These are phyloP conservation scores for Stygiomarasmius scandens DNA, from an alignment of 1,284 basidiomycete genomes.

Conservation along the genomic window DNA sequence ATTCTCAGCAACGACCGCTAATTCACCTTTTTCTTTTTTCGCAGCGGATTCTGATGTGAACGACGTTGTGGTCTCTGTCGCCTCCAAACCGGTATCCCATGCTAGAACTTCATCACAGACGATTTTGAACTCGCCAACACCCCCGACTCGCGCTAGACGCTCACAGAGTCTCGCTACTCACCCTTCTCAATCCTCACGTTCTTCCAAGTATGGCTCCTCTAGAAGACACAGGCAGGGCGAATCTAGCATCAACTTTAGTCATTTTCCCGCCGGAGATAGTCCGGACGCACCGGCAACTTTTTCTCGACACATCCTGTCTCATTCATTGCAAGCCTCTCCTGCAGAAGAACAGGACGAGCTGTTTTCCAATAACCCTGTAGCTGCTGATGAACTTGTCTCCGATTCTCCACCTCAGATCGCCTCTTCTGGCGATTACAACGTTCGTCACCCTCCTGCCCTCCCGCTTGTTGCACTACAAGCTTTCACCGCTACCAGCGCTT, in stretches of 20 bases:
- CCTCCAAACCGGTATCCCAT: neutral
- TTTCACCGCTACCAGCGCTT: conserved; percentile 15
- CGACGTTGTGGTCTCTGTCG: conserved; percentile 5
- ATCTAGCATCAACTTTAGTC: conserved; percentile 30
- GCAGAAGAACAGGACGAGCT: neutral
- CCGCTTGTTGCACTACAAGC: conserved; percentile 15
- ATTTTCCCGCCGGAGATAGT: conserved; percentile 32
- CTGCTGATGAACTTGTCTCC: neutral
- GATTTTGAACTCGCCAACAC: neutral
- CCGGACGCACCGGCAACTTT: conserved; percentile 26
- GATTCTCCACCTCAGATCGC: neutral
- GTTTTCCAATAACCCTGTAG: neutral
- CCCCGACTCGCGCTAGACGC: neutral
- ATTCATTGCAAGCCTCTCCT: conserved; percentile 1
- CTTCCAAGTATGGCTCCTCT: neutral
- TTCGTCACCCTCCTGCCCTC: conserved; percentile 19
- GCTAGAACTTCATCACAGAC: neutral
- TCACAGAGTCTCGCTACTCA: conserved; percentile 1
- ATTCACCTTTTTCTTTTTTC: neutral
- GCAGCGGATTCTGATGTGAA: conserved; percentile 9
- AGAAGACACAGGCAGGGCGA: conserved; percentile 15
- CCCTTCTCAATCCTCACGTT: neutral
- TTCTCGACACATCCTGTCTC: conserved; percentile 15
- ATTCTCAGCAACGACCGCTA: neutral
- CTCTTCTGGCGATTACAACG: conserved; percentile 9